Conservation (phyloP, 805 yeast genomes). For the Candida germanica region DNA sequence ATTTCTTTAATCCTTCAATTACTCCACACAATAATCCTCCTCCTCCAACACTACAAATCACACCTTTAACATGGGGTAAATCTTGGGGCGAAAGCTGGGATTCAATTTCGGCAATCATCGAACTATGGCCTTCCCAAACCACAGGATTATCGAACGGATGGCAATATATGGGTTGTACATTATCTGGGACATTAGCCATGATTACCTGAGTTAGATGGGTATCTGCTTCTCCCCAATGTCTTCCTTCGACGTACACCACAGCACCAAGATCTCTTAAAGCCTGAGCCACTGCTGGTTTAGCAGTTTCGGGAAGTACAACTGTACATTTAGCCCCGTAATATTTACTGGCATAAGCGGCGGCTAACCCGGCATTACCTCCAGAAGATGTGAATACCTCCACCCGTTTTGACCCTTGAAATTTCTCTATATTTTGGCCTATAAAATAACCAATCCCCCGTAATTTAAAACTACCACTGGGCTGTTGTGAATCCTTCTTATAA, state of each 20-base stretch:
- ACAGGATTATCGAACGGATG: slow-evolving; percentile 32
- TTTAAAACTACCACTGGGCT: slow-evolving; percentile 59
- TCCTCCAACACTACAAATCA: slow-evolving; percentile 34
- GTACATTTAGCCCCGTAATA: slow-evolving; percentile 23
- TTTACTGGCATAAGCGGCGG: slow-evolving; percentile 28
- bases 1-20: slow-evolving; percentile 21
- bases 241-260: slow-evolving; percentile 20
- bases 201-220: slow-evolving; percentile 16
- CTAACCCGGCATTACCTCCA: slow-evolving; percentile 37
- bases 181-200: slow-evolving; percentile 13
- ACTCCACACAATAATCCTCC: slow-evolving; percentile 33
- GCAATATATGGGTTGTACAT: slow-evolving; percentile 22
- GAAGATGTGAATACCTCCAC: slow-evolving; percentile 26
- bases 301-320: slow-evolving; percentile 25
- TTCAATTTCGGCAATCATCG: slow-evolving; percentile 25
- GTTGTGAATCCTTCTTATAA: slow-evolving; percentile 50
- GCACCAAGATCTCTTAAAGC: slow-evolving; percentile 21
- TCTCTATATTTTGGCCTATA: slow-evolving; percentile 27
- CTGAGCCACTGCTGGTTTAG: slow-evolving; percentile 19
- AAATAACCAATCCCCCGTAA: slow-evolving; percentile 53
- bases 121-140: slow-evolving; percentile 30
- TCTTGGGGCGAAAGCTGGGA: slow-evolving; percentile 16
- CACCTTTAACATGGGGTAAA: slow-evolving; percentile 20
- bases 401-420: slow-evolving; percentile 18
- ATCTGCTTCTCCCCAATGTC: slow-evolving; percentile 35